These are phyloP conservation scores for Rhizophora apiculata DNA, from an alignment of 345 rosid genomes.

Conservation along the genomic window DNA sequence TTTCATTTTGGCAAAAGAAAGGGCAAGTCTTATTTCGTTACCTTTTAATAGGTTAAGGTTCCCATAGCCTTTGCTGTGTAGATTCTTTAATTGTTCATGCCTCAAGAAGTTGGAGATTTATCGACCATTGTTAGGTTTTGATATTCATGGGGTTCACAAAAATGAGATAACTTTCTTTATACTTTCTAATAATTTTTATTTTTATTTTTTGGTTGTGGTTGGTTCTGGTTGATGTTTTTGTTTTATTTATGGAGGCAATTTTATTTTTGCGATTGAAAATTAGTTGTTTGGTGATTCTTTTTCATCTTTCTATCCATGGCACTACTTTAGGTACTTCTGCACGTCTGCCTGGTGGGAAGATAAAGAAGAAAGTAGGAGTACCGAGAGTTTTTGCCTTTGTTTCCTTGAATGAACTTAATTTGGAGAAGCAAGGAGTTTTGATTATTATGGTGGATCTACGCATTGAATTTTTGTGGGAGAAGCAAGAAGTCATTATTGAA, in stretches of 20 bases:
- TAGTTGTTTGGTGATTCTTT: neutral
- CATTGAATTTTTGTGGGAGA: constrained; percentile 49
- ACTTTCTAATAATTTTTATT: neutral
- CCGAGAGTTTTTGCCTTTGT: neutral
- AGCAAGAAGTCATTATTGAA: constrained; percentile 82
- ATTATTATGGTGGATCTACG: neutral
- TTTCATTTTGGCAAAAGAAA: neutral
- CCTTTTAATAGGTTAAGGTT: neutral
- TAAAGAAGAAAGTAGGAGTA: constrained; percentile 81
- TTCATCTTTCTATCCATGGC: too few species aligned
- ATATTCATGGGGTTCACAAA: neutral
- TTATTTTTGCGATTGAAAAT: neutral
- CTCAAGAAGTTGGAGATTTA: neutral
- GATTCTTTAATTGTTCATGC: too few species aligned
- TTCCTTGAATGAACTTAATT: too few species aligned
- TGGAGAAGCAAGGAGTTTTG: too few species aligned
- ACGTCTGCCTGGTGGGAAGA: constrained; percentile 89
- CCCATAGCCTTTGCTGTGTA: too few species aligned
- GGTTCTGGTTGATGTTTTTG: neutral
- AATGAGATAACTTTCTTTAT: too few species aligned
- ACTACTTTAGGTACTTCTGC: constrained; percentile 39
- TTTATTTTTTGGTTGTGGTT: neutral
- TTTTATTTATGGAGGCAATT: too few species aligned
- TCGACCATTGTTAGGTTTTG: neutral
- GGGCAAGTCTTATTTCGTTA: neutral